These are phyloP conservation scores for Castanea crenata DNA, from an alignment of 306 rosid species.

Conservation along the genomic window DNA sequence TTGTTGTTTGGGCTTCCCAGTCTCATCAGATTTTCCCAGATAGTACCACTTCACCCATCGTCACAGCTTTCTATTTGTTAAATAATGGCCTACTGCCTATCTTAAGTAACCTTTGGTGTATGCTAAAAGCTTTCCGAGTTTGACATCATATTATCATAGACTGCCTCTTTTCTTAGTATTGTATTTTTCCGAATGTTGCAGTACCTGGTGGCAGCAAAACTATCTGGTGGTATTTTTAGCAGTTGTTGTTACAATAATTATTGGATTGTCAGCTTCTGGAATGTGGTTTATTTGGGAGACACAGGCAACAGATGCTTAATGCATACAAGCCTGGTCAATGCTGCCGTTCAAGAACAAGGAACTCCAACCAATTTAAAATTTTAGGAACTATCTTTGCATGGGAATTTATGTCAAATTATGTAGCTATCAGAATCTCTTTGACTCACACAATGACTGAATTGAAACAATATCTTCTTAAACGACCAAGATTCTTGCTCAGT, in stretches of 20 bases:
- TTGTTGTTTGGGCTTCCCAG: neutral
- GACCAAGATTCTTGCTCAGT: constrained; percentile 34
- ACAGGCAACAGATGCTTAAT: constrained; percentile 42
- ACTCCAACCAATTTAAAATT: constrained; percentile 76
- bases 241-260: constrained; percentile 41
- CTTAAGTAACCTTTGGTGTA: neutral
- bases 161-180: constrained; percentile 1
- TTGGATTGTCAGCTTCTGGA: constrained; percentile 53
- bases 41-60: neutral
- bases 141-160: constrained; percentile 3
- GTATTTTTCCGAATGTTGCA: constrained; percentile 33
- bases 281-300: constrained; percentile 63
- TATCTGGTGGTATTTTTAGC: constrained; percentile 38
- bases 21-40: neutral
- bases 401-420: constrained; percentile 10
- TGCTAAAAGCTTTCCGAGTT: neutral
- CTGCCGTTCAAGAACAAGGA: constrained; percentile 78
- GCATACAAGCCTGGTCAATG: constrained; percentile 75
- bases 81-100: neutral
- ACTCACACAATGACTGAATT: constrained; percentile 17
- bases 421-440: constrained; percentile 20
- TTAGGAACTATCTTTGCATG: constrained; percentile 20
- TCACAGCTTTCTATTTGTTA: neutral
- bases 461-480: constrained; percentile 15
- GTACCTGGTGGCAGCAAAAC: constrained; percentile 70